Percentiles rank a stretch among this genome's conserved stretches.
These are phyloP conservation scores for Colletotrichum lentis DNA, from an alignment of 2,329 filamentous ascomycete genomes.

Conservation along the genomic window DNA sequence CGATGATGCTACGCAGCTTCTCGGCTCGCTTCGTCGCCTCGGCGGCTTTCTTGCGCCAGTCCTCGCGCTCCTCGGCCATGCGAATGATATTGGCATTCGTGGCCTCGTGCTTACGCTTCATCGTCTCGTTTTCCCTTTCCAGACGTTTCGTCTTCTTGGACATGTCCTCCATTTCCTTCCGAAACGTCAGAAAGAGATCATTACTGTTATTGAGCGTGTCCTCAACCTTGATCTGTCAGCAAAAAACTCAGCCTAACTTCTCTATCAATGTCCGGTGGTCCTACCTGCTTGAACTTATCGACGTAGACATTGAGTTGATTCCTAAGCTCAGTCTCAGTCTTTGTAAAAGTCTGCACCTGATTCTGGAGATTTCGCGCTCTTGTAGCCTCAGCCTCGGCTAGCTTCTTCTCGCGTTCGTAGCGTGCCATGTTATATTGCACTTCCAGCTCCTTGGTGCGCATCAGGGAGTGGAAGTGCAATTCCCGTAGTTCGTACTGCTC, in stretches of 20 bases:
- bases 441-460: slow-evolving; percentile 94
- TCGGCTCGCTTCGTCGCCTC: slow-evolving; percentile 74
- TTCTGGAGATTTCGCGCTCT: slow-evolving; percentile 86
- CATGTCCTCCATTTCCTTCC: slow-evolving; percentile 99
- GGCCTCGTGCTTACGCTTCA: slow-evolving; percentile 91
- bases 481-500: slow-evolving; percentile 97
- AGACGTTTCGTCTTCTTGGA: slow-evolving; percentile 97
- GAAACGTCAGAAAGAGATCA: slow-evolving; percentile 94
- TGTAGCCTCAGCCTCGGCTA: slow-evolving; percentile 80
- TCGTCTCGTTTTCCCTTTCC: slow-evolving; percentile 92
- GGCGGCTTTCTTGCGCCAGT: slow-evolving; percentile 72
- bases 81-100: slow-evolving; percentile 95
- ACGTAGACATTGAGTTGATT: slow-evolving; percentile 98
- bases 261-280: slow-evolving; percentile 40
- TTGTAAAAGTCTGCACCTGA: slow-evolving; percentile 94
- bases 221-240: slow-evolving; percentile 74
- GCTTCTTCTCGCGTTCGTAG: slow-evolving; percentile 88
- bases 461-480: slow-evolving; percentile 88
- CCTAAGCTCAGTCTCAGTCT: slow-evolving; percentile 91
- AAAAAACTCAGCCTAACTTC: slow-evolving; percentile 28
- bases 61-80: slow-evolving; percentile 95
- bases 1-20: slow-evolving; percentile 92
- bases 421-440: slow-evolving; percentile 90
- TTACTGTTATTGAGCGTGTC: slow-evolving; percentile 99
- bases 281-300: slow-evolving; percentile 99